A percentile compares a stretch with the other conserved stretches of the same genome.
Evolutionary conservation across 208 protist species (phyloP).

Genomic region (Leptomonas seymouri): DNA sequence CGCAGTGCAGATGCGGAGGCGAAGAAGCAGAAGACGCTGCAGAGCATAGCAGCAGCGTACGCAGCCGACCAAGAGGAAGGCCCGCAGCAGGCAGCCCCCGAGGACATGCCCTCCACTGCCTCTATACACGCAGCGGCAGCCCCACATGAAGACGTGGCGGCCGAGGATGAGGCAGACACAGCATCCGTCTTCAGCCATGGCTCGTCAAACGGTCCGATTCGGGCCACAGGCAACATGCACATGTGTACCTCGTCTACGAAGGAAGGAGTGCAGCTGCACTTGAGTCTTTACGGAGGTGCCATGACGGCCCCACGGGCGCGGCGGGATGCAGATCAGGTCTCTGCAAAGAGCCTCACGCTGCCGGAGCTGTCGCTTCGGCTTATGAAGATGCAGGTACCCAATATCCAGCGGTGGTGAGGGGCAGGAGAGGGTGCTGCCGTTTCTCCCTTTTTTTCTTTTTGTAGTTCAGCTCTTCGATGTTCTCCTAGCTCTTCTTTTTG

Average conservation of each 20-base stretch:
- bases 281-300: slow-evolving; percentile 40
- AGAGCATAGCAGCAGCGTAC: slow-evolving; percentile 24
- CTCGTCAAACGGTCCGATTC: slow-evolving; percentile 73
- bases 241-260: slow-evolving; percentile 55
- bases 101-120: slow-evolving; percentile 37
- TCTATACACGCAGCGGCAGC: neutral
- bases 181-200: slow-evolving; percentile 83
- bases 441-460: neutral
- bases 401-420: neutral
- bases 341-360: slow-evolving; percentile 40
- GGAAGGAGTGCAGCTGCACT: slow-evolving; percentile 53
- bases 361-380: slow-evolving; percentile 57
- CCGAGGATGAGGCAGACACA: slow-evolving; percentile 11
- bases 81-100: neutral
- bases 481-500: too few relatives aligned
- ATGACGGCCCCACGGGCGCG: slow-evolving; percentile 38
- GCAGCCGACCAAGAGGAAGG: neutral
- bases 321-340: neutral
- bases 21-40: slow-evolving; percentile 18
- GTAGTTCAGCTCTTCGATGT: neutral
- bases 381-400: slow-evolving; percentile 50
- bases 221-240: slow-evolving; percentile 64
- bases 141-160: neutral
- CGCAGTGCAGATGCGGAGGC: slow-evolving; percentile 13
- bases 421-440: neutral